A percentile compares a stretch with the other conserved stretches of the same genome.
Evolutionary conservation across 2,329 filamentous ascomycete genomes (phyloP).

Genomic region (Botrytis medusae): DNA sequence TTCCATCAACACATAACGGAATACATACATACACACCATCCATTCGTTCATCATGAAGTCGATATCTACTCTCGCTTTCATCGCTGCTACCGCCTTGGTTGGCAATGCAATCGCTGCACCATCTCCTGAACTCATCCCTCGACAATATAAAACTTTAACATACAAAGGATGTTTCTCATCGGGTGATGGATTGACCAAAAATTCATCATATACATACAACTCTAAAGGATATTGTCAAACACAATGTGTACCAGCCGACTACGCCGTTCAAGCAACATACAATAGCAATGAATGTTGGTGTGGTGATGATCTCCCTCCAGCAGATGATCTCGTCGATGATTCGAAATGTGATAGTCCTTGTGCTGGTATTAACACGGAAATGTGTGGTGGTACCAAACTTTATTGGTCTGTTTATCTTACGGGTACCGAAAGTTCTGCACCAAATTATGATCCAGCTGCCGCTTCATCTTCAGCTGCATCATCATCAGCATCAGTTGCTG

Average conservation of each 20-base stretch:
- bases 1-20: neutral
- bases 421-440: conserved; percentile 28
- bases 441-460: conserved; percentile 25
- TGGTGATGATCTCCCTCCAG: conserved; percentile 35
- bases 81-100: conserved; percentile 27
- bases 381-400: conserved; percentile 35
- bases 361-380: conserved; percentile 34
- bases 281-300: conserved; percentile 37
- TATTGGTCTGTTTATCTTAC: conserved; percentile 36
- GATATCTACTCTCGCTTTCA: conserved; percentile 27
- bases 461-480: conserved; percentile 23
- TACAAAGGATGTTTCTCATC: conserved; percentile 37
- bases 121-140: neutral
- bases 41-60: conserved; percentile 34
- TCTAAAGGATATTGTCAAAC: conserved; percentile 35
- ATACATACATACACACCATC: neutral
- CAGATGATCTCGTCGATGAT: conserved; percentile 26
- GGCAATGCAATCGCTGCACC: conserved; percentile 26
- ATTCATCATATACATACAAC: conserved; percentile 34
- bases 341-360: conserved; percentile 33
- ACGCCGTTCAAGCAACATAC: conserved; percentile 33
- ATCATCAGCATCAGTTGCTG: conserved; percentile 17
- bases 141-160: conserved; percentile 23
- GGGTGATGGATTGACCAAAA: conserved; percentile 31
- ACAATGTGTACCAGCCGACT: conserved; percentile 28